Base-by-base conservation (phyloP, 2,329 filamentous ascomycete species). In the Hypomyces rosellus region DNA sequence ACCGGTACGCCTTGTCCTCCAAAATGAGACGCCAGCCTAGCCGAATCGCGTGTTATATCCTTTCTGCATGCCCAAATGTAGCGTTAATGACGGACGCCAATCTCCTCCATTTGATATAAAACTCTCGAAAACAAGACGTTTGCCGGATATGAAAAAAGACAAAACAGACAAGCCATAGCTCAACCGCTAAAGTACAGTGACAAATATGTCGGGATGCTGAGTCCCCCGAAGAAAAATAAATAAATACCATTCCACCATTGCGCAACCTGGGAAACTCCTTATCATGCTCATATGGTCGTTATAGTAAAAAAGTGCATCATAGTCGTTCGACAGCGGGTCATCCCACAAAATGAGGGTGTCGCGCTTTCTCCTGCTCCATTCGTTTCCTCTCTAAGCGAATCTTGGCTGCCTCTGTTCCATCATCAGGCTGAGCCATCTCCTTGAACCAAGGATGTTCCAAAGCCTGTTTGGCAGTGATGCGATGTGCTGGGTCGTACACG, bases 391-490 rank as follows among this genome's bases (percentile, higher is more conserved):
- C 78, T 51, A 74, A 62, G 36, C 80, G 74, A 53, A 85, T 84
- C 64, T 83, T 84, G 39, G 80, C 76, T 11, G 83, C 83, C 63
- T 86, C 83, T 7, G 82, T 85, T 36, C 83, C 83, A 59, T 86
- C 83, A 57, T 86, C 83, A 33, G 80, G 78, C 33, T 76, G 73
- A 2, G 81, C 76, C 46, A 74, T 69, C 60, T 86, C 82, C 59
- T 78, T 80, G 66, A 86, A 86, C 82, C 82, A 86, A 3, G 80
- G 78, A 55, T 86, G 83, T 49, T 82, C 76, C 40, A 86, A 67
- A 2, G 83, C 83, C 59, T 85, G 71, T 55, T 84, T 82, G 18
- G 83, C 83, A 4, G 81, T 85, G 55, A 86, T 86, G 42, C 83
- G 79, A 50, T 81, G 76, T 5, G 71, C 68, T 11, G 83, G 82